Conservation (phyloP, 176 grass and related monocot genomes). For the Bothriochloa decipiens region DNA sequence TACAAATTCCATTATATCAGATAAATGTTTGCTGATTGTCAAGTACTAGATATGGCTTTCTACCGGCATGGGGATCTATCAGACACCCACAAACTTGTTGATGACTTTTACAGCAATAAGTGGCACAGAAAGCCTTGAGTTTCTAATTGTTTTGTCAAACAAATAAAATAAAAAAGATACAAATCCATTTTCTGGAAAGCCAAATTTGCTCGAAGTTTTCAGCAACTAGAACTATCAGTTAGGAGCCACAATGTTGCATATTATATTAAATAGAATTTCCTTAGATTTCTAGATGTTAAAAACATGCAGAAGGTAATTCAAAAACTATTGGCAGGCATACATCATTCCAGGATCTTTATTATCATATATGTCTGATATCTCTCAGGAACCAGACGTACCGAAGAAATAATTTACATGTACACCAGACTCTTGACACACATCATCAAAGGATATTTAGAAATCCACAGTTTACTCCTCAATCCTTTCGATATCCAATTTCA, state of each 20-base stretch:
- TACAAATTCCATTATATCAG: no score
- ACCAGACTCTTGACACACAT: slow-evolving; percentile 13
- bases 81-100: no score
- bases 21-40: no score
- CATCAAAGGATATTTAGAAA: not conserved
- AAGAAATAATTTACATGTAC: slow-evolving; percentile 31
- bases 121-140: no score
- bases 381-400: not conserved
- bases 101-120: no score
- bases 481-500: not conserved
- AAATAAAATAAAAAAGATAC: no score
- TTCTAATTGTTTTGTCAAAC: no score
- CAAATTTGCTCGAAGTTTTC: no score
- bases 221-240: no score
- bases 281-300: not conserved
- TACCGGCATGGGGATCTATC: no score
- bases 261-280: not conserved
- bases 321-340: not conserved
- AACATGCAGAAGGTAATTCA: not conserved
- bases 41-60: no score
- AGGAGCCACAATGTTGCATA: not conserved
- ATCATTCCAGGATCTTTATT: not conserved
- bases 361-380: not conserved
- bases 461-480: not conserved
- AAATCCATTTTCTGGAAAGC: no score